These are phyloP conservation scores for Phytophthora cactorum DNA, from an alignment of 352 stramenopile species.

Conservation along the genomic window DNA sequence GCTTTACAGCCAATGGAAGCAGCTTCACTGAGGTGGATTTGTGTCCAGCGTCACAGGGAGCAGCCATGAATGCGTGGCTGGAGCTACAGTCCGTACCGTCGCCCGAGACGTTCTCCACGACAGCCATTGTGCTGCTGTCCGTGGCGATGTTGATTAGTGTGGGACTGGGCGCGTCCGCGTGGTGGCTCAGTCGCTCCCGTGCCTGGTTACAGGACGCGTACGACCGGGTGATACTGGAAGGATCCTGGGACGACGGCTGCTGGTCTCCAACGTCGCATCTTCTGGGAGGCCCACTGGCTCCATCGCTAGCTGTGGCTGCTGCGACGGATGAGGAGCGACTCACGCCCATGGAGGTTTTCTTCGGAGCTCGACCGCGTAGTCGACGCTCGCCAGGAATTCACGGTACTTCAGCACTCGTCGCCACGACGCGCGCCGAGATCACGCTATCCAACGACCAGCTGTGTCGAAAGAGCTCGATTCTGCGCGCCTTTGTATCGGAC, in stretches of 20 bases:
- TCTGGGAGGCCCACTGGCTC: slow-evolving; percentile 33
- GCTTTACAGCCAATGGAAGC: slow-evolving; percentile 22
- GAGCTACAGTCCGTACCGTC: slow-evolving; percentile 41
- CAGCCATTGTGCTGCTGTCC: slow-evolving; percentile 53
- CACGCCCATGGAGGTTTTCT: slow-evolving; percentile 63
- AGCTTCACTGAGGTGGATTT: slow-evolving; percentile 48
- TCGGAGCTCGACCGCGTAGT: slow-evolving; percentile 41
- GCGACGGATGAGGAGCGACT: slow-evolving; percentile 40
- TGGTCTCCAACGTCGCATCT: slow-evolving; percentile 46
- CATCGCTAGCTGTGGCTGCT: slow-evolving; percentile 21
- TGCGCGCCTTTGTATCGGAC: slow-evolving; percentile 71
- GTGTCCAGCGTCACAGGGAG: slow-evolving; percentile 39
- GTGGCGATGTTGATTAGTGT: slow-evolving; percentile 48
- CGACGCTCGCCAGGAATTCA: slow-evolving; percentile 37
- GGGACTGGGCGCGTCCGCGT: slow-evolving; percentile 45
- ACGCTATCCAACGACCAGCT: slow-evolving; percentile 73
- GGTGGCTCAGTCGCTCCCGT: slow-evolving; percentile 57
- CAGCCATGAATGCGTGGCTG: slow-evolving; percentile 70
- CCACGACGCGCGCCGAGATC: slow-evolving; percentile 53
- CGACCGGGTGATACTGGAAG: slow-evolving; percentile 37
- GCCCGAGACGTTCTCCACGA: slow-evolving; percentile 56
- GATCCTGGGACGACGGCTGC: slow-evolving; percentile 36
- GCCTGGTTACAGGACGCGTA: slow-evolving; percentile 46
- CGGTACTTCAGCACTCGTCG: slow-evolving; percentile 38
- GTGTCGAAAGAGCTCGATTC: slow-evolving; percentile 56